phyloP scores from a whole-genome alignment of 768 basidiomycete genomes.

The Tylopilus sp. region DNA sequence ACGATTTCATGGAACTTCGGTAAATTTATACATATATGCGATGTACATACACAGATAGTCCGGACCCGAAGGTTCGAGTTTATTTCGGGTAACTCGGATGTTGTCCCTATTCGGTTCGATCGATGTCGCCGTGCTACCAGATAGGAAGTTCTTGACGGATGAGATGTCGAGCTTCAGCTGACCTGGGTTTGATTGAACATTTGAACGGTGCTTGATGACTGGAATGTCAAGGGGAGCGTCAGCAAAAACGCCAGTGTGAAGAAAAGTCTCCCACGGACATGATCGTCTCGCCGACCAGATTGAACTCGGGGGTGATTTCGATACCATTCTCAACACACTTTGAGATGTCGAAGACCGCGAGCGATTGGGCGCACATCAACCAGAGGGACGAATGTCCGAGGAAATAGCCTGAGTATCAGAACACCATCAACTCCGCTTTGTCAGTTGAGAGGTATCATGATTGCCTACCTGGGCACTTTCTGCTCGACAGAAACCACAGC shows the following conservation, averaged over 20 bases:
- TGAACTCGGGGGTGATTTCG: slow-evolving; percentile 44
- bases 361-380: slow-evolving; percentile 30
- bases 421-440: not conserved
- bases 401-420: slow-evolving; percentile 19
- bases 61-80: too few species aligned
- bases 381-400: slow-evolving; percentile 28
- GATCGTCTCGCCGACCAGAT: slow-evolving; percentile 16
- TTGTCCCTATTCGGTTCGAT: not conserved
- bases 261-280: not conserved
- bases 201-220: slow-evolving; percentile 15
- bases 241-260: not conserved
- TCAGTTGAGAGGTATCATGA: too few species aligned
- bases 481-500: not conserved
- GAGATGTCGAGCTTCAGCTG: not conserved
- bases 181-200: slow-evolving; percentile 13
- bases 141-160: not conserved
- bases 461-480: slow-evolving; percentile 17
- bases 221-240: not conserved
- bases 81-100: too few species aligned
- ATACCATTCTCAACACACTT: slow-evolving; percentile 40
- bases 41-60: too few species aligned
- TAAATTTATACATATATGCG: too few species aligned
- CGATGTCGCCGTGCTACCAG: not conserved
- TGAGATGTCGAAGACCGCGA: slow-evolving; percentile 44
- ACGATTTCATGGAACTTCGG: too few species aligned